A percentile compares a stretch with the other conserved stretches of the same genome.
Evolutionary conservation across 2,329 filamentous ascomycete species (phyloP).

Genomic region (Thermothelomyces thermophilus): DNA sequence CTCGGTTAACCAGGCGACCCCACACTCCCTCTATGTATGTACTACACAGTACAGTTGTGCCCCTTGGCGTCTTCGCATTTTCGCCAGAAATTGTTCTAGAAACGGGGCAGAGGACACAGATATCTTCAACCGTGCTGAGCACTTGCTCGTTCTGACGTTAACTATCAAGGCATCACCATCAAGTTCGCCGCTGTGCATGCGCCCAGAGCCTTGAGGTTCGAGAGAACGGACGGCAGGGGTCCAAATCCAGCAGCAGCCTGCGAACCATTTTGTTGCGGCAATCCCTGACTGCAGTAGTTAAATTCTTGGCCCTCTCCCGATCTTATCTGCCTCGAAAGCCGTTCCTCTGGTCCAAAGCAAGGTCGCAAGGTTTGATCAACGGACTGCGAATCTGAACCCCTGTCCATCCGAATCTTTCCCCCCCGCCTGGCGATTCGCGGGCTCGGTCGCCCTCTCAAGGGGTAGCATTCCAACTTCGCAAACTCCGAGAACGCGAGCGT

Average conservation of each 20-base stretch:
- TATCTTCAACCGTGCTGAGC: too few species aligned
- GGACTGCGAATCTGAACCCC: slow-evolving; percentile 15
- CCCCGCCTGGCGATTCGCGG: neutral
- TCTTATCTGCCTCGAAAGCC: slow-evolving; percentile 5
- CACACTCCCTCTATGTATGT: neutral
- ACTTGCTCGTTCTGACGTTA: too few species aligned
- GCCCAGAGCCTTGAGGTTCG: too few species aligned
- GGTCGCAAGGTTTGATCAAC: slow-evolving; percentile 20
- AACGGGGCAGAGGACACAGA: too few species aligned
- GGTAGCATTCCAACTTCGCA: neutral
- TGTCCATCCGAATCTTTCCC: slow-evolving; percentile 15
- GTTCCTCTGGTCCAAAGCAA: slow-evolving; percentile 5
- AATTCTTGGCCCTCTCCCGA: slow-evolving; percentile 13
- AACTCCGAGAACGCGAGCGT: neutral
- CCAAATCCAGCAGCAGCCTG: neutral
- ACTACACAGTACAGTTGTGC: too few species aligned
- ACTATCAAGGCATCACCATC: too few species aligned
- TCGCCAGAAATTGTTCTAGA: too few species aligned
- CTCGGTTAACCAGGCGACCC: neutral
- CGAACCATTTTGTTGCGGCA: slow-evolving; percentile 3
- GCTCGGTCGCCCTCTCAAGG: slow-evolving; percentile 1
- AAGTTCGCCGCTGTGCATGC: too few species aligned
- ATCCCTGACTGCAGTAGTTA: slow-evolving; percentile 12
- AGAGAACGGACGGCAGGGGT: too few species aligned
- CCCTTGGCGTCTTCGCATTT: too few species aligned